Evolutionary conservation across 129 eudicot genomes (phyloP).

Genomic region (Glebionis coronaria): DNA sequence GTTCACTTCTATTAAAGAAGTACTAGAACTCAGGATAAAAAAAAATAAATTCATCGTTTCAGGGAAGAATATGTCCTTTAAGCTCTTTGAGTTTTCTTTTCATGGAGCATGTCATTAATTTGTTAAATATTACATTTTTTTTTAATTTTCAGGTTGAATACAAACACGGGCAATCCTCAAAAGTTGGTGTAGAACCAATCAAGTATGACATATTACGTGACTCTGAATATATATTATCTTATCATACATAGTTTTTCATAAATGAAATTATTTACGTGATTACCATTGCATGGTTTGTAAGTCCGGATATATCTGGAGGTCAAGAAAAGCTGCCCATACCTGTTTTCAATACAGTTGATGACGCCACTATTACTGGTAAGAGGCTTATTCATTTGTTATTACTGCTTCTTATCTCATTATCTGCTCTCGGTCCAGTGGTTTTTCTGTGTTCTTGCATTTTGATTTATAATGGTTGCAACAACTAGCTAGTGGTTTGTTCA

Average conservation of each 20-base stretch:
- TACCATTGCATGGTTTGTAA: slow-evolving; percentile 28
- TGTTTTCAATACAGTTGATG: slow-evolving; percentile 35
- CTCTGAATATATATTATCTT: neutral
- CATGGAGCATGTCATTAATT: slow-evolving; percentile 5
- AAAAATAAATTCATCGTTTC: neutral
- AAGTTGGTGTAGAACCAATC: slow-evolving; percentile 2
- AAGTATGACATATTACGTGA: slow-evolving; percentile 25
- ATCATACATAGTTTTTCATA: neutral
- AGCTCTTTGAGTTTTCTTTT: neutral
- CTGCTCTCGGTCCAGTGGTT: too few species aligned
- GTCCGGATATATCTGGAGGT: slow-evolving; percentile 34
- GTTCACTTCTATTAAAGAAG: too few species aligned
- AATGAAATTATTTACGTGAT: slow-evolving; percentile 5
- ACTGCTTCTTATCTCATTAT: neutral
- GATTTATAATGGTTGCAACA: too few species aligned
- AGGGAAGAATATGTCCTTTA: slow-evolving; percentile 10
- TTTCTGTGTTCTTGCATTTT: too few species aligned
- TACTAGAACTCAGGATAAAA: neutral
- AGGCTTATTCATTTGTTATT: too few species aligned
- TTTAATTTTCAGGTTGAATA: slow-evolving; percentile 25
- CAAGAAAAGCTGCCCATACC: slow-evolving; percentile 39
- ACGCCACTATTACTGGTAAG: slow-evolving; percentile 32
- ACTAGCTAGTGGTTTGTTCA: too few species aligned
- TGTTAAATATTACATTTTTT: neutral
- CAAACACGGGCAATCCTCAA: slow-evolving; percentile 19